These are phyloP conservation scores for Capsella bursapastoris DNA, from an alignment of 345 rosid genomes.

Conservation along the genomic window DNA sequence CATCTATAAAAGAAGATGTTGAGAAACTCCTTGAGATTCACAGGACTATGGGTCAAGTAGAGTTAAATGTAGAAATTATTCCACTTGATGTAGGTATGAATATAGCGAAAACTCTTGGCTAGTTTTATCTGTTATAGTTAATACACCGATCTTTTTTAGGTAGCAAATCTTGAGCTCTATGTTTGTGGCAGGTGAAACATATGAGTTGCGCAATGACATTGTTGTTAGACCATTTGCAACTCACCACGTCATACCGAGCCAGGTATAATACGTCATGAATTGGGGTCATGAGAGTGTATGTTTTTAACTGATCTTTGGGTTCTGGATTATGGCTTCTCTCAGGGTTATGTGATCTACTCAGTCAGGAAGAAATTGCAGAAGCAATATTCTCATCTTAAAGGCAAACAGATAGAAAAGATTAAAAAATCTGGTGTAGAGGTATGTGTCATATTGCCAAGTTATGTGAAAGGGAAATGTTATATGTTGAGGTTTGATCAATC, in stretches of 20 bases:
- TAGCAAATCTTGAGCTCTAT: slow-evolving; percentile 18
- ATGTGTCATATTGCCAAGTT: slow-evolving; percentile 8
- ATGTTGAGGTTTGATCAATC: not conserved
- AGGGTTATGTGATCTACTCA: slow-evolving; percentile 93
- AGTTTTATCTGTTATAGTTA: not conserved
- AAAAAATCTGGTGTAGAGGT: slow-evolving; percentile 93
- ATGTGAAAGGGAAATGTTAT: not conserved
- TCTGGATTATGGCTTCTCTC: slow-evolving; percentile 33
- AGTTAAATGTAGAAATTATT: slow-evolving; percentile 72
- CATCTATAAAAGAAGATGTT: slow-evolving; percentile 81
- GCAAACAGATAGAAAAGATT: slow-evolving; percentile 89
- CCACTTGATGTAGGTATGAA: slow-evolving; percentile 77
- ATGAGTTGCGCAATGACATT: slow-evolving; percentile 80
- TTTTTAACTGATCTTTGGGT: slow-evolving; percentile 15
- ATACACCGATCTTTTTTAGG: not conserved
- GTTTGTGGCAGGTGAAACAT: slow-evolving; percentile 77
- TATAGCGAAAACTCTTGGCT: not conserved
- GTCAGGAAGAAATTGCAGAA: slow-evolving; percentile 88
- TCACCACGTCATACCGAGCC: slow-evolving; percentile 89
- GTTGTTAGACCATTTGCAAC: slow-evolving; percentile 89
- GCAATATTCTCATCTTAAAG: slow-evolving; percentile 86
- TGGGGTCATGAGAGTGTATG: not conserved
- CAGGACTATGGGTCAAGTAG: slow-evolving; percentile 84
- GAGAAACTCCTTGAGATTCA: slow-evolving; percentile 85
- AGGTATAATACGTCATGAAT: slow-evolving; percentile 41